phyloP scores from a whole-genome alignment of 78 protist species.

The Anaeramoeba ignava region DNA sequence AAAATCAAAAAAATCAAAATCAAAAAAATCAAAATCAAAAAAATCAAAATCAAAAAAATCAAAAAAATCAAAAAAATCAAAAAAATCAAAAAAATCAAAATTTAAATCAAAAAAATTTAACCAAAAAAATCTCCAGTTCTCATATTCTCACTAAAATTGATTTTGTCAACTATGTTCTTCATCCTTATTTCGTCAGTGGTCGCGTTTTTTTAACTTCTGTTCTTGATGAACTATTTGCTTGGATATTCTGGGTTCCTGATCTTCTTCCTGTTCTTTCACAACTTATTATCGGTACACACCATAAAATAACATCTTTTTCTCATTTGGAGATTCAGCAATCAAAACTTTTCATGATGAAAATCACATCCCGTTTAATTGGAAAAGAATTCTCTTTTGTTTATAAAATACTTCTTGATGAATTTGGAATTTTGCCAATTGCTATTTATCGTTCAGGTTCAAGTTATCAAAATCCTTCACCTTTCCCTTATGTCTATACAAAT shows the following conservation, averaged over 20 bases:
- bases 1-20: not conserved
- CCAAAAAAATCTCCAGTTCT: not conserved
- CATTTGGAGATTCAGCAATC: not conserved
- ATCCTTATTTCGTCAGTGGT: not conserved
- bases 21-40: not conserved
- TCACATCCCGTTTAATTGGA: not conserved
- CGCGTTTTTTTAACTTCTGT: not conserved
- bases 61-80: not conserved
- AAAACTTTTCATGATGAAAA: not conserved
- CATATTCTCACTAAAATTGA: not conserved
- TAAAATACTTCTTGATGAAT: not conserved
- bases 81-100: not conserved
- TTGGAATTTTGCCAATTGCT: not conserved
- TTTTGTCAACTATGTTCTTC: not conserved
- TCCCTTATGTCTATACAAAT: constrained; percentile 1
- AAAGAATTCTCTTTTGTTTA: not conserved
- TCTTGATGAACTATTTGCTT: not conserved
- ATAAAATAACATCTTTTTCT: not conserved
- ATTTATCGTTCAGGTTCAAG: not conserved
- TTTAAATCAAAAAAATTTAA: not conserved
- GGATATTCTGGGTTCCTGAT: not conserved
- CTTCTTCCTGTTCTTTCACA: not conserved
- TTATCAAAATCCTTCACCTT: not conserved
- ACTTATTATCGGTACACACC: too few relatives aligned
- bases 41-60: not conserved